phyloP scores from a whole-genome alignment of 2,329 filamentous ascomycete species.

The Penicillium frequentans region DNA sequence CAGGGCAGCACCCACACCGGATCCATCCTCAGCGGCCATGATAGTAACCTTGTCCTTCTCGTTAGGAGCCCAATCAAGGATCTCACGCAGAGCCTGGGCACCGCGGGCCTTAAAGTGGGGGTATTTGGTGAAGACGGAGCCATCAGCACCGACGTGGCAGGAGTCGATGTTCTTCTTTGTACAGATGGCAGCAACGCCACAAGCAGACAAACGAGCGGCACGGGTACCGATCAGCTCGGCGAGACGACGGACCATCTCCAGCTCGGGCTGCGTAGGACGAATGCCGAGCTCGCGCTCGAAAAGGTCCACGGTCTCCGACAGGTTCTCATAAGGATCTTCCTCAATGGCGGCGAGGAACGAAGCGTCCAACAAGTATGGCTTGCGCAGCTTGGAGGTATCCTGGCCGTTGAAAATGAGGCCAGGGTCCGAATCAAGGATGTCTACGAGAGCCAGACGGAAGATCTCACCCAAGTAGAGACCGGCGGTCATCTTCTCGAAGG shows the following conservation, averaged over 20 bases:
- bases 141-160: conserved; percentile 94
- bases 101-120: conserved; percentile 95
- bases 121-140: conserved; percentile 98
- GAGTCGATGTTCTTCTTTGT: conserved; percentile 88
- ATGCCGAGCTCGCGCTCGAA: conserved; percentile 77
- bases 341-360: conserved; percentile 93
- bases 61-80: conserved; percentile 87
- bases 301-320: conserved; percentile 82
- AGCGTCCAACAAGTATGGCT: conserved; percentile 85
- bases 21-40: conserved; percentile 88
- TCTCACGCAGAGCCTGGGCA: conserved; percentile 85
- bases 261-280: conserved; percentile 69
- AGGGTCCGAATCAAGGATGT: conserved; percentile 76
- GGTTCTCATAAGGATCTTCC: conserved; percentile 93
- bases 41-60: conserved; percentile 86
- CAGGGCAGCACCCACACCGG: conserved; percentile 91
- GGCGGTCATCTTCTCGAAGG: conserved; percentile 97
- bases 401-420: conserved; percentile 79
- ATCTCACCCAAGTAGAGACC: conserved; percentile 93
- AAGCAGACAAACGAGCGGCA: conserved; percentile 87
- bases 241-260: conserved; percentile 83
- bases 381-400: conserved; percentile 75
- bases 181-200: conserved; percentile 93
- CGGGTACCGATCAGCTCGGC: conserved; percentile 94
- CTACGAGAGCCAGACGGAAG: conserved; percentile 82